phyloP scores from a whole-genome alignment of 371 early-diverging fungal species.

The Catenaria anguillulae region DNA sequence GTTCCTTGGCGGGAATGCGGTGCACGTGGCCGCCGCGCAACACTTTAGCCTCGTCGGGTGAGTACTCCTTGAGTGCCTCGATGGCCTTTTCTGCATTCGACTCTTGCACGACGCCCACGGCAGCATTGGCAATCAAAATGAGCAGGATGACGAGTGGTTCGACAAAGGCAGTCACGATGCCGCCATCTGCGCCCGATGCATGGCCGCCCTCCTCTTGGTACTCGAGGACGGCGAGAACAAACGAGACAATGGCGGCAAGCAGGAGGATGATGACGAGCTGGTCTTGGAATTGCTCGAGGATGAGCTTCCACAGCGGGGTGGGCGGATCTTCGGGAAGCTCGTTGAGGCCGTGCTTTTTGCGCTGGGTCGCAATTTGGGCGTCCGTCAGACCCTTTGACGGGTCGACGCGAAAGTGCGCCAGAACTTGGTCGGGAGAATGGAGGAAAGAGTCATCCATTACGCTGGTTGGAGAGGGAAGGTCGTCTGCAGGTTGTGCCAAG shows the following conservation, averaged over 20 bases:
- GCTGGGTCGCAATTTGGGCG: conserved; percentile 35
- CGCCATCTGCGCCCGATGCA: background rate
- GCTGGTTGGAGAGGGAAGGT: no score
- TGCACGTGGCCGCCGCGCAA: conserved; percentile 52
- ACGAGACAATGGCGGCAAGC: conserved; percentile 77
- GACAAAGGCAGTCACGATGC: conserved; percentile 62
- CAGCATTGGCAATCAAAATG: conserved; percentile 92
- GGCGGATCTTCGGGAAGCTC: conserved; percentile 67
- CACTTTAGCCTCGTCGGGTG: conserved; percentile 88
- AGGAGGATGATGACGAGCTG: conserved; percentile 89
- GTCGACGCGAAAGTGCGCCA: conserved; percentile 44
- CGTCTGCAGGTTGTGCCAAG: no score
- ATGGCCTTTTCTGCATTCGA: conserved; percentile 92
- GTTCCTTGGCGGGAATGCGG: conserved; percentile 56
- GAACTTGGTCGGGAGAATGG: conserved; percentile 47
- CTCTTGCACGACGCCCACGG: conserved; percentile 93
- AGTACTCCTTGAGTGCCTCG: conserved; percentile 82
- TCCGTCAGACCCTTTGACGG: conserved; percentile 39
- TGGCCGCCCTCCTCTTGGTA: conserved; percentile 24
- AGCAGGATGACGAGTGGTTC: conserved; percentile 92
- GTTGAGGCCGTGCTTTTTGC: conserved; percentile 51
- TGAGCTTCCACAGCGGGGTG: conserved; percentile 79
- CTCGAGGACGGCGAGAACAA: conserved; percentile 81
- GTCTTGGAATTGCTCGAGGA: conserved; percentile 93
- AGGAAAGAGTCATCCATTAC: conserved; percentile 50